Evolutionary conservation across 495 filamentous ascomycete genomes (phyloP).

Genomic region (Aspergillus nanangensis): DNA sequence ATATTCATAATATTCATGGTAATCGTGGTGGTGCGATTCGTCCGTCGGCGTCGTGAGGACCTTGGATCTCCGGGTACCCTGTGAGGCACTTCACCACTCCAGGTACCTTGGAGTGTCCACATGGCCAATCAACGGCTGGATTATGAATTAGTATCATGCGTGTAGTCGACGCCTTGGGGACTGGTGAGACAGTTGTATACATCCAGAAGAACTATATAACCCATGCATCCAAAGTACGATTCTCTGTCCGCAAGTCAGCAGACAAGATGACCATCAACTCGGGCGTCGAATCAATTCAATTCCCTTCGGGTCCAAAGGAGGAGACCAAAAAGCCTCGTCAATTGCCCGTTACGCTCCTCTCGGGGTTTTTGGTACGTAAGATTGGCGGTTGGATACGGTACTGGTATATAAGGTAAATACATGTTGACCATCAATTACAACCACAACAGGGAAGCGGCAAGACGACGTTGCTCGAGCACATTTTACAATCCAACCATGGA

Average conservation of each 20-base stretch:
- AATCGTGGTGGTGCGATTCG: no score
- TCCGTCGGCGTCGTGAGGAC: not conserved
- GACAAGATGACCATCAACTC: slow-evolving; percentile 31
- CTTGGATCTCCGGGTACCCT: no score
- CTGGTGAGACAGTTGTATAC: not conserved
- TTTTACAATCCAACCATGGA: slow-evolving; percentile 51
- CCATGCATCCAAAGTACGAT: no score
- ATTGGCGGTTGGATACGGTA: not conserved
- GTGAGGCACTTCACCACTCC: no score
- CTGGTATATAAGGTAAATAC: no score
- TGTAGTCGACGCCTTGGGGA: slow-evolving; percentile 3
- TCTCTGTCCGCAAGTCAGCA: no score
- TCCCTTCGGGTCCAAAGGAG: slow-evolving; percentile 6
- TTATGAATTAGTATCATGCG: slow-evolving; percentile 2
- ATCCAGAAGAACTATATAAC: no score
- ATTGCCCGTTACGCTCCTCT: slow-evolving; percentile 44
- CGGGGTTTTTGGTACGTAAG: slow-evolving; percentile 38
- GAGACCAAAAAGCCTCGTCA: slow-evolving; percentile 11
- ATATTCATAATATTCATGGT: no score
- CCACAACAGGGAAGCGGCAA: slow-evolving; percentile 47
- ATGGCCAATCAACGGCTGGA: slow-evolving; percentile 1
- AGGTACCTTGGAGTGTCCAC: no score
- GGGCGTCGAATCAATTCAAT: slow-evolving; percentile 18
- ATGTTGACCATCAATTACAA: not conserved
- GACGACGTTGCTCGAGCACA: slow-evolving; percentile 53